Base-by-base conservation (phyloP, 2,329 filamentous ascomycete species). In the Penicillium hesseltinei region DNA sequence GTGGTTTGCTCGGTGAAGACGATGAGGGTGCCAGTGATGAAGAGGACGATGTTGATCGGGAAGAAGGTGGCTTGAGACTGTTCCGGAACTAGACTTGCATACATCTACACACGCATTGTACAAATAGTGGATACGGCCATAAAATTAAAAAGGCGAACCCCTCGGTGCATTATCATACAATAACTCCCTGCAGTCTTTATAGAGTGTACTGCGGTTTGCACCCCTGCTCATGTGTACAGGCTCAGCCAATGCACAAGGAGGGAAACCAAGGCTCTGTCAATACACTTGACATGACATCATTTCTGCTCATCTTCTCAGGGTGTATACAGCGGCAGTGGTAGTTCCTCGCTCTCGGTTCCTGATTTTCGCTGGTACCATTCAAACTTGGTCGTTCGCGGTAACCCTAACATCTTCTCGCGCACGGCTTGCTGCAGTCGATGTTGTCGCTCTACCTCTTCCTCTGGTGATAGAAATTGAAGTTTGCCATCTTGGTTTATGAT, bases 1-100 rank as follows among this genome's bases (percentile, higher is more conserved):
- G 85, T 72, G 81, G 88, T 70, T 78, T 82, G 65, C 75, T 92
- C 54, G 80, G 83, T 45, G 88, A 91, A 67, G 77, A 74, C 6
- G 79, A 80, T 58, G 83, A 84, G 60, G 83, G 82, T 54, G 68
- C 13, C n/a, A 67, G 63, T 51, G 68, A 60, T 11, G 66, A 58
- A 27, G 70, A 72, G 43, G 68, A 65, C 45, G 70, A 68, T 23
- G 64, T 64, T 47, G 70, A 73, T 53, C 60, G 54, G 2, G 71
- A 70, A 54, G 71, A 73, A 63, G 67, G 69, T 54, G 71, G 71
- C 15, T 54, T 73, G 66, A 66, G 60, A 51, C 59, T 73, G 33
- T 73, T 73, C 58, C 63, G 71, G n/a, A 67, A 55, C 56, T 71
- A 62, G 63, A 58, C 15, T 45, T 10, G 15, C 15, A 35, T 40